Percentiles rank a stretch among this genome's conserved stretches.
These are phyloP conservation scores for Laguncularia racemosa DNA, from an alignment of 345 rosid genomes.

Conservation along the genomic window DNA sequence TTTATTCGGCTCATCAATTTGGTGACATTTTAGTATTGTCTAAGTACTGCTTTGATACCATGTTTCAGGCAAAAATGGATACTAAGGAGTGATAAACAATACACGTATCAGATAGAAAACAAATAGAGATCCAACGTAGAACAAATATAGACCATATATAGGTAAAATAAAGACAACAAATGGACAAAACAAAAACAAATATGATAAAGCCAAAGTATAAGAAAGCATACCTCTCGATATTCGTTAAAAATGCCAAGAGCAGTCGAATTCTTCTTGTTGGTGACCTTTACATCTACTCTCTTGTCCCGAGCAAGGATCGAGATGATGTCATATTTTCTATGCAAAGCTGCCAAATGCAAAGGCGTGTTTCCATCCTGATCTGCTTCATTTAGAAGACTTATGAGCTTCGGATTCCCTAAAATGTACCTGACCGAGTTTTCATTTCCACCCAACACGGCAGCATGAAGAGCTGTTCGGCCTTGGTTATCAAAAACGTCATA, in stretches of 20 bases:
- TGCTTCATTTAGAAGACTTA: constrained; percentile 10
- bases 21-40: no score
- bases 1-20: no score
- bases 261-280: constrained; percentile 13
- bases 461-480: constrained; percentile 23
- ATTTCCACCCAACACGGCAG: constrained; percentile 16
- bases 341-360: constrained; percentile 21
- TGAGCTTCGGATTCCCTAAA: not conserved
- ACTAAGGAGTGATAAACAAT: no score
- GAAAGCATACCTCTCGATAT: constrained; percentile 6
- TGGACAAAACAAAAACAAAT: not conserved
- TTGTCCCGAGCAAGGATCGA: constrained; percentile 4
- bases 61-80: no score
- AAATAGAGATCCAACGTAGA: no score
- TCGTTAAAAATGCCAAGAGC: constrained; percentile 11
- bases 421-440: constrained; percentile 8
- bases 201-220: not conserved
- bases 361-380: constrained; percentile 30
- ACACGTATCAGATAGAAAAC: no score
- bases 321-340: constrained; percentile 8
- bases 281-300: not conserved
- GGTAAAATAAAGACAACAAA: not conserved
- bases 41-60: no score
- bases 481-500: constrained; percentile 4
- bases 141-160: no score